These are phyloP conservation scores for Nasturtium officinale DNA, from an alignment of 345 rosid genomes.

Conservation along the genomic window DNA sequence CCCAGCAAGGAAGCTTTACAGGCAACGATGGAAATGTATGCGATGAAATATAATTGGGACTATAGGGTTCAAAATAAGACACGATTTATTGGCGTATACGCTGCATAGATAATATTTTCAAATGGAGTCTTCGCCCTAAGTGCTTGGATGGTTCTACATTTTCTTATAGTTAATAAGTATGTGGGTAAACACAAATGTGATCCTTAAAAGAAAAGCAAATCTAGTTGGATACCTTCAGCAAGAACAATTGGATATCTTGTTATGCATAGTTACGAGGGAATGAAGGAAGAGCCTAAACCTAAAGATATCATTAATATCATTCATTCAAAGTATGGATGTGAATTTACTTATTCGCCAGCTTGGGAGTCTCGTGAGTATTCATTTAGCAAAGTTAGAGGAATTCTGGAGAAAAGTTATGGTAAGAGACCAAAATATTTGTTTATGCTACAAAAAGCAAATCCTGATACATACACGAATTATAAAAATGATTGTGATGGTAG, in stretches of 20 bases:
- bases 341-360: too few species aligned
- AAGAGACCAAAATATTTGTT: neutral
- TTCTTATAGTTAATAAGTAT: too few species aligned
- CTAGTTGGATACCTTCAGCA: too few species aligned
- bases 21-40: neutral
- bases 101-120: neutral
- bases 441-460: neutral
- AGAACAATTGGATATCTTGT: too few species aligned
- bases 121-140: neutral
- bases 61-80: neutral
- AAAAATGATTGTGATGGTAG: neutral
- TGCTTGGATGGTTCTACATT: neutral
- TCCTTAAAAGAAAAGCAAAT: neutral
- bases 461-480: neutral
- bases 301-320: too few species aligned
- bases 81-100: neutral
- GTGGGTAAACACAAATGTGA: neutral
- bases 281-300: too few species aligned
- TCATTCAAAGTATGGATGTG: too few species aligned
- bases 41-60: neutral
- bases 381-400: too few species aligned
- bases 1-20: neutral
- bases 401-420: neutral
- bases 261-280: too few species aligned
- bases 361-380: too few species aligned